Evolutionary conservation across 164 flowering plant genomes (phyloP).

Genomic region (Umbilicus rupestris): DNA sequence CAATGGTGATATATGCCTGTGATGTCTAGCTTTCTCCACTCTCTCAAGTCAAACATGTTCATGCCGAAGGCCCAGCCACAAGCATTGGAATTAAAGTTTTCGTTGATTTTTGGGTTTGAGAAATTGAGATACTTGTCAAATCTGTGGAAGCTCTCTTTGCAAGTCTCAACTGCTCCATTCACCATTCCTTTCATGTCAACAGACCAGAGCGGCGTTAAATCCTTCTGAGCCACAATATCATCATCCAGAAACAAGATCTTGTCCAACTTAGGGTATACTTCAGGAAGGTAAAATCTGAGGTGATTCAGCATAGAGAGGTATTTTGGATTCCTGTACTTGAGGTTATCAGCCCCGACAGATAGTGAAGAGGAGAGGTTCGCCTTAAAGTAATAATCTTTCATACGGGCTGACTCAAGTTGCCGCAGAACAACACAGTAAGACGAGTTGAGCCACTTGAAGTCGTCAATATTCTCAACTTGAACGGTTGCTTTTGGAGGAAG

Average conservation of each 20-base stretch:
- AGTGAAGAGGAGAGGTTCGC: constrained; percentile 66
- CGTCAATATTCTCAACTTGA: constrained; percentile 75
- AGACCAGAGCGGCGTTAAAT: constrained; percentile 81
- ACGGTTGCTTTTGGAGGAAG: constrained; percentile 51
- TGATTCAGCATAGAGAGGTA: constrained; percentile 96
- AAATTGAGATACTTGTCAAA: constrained; percentile 95
- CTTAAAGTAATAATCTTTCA: constrained; percentile 84
- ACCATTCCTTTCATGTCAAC: constrained; percentile 83
- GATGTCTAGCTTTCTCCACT: constrained; percentile 76
- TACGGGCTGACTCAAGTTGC: constrained; percentile 77
- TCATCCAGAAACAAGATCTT: constrained; percentile 93
- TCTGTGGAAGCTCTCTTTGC: constrained; percentile 92
- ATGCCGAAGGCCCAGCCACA: constrained; percentile 99
- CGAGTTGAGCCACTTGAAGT: constrained; percentile 92
- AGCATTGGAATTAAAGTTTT: constrained; percentile 78
- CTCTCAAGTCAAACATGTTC: constrained; percentile 88
- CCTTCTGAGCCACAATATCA: constrained; percentile 96
- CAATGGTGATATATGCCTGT: constrained; percentile 90
- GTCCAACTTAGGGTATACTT: constrained; percentile 83
- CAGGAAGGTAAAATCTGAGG: constrained; percentile 93
- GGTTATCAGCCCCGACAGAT: constrained; percentile 66
- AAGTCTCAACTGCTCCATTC: constrained; percentile 96
- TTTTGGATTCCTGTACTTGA: constrained; percentile 92
- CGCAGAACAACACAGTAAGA: constrained; percentile 90
- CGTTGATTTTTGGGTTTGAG: constrained; percentile 64